Base-by-base conservation (phyloP, 2,329 filamentous ascomycete species). In the Phaeophleospora eucalypticola region DNA sequence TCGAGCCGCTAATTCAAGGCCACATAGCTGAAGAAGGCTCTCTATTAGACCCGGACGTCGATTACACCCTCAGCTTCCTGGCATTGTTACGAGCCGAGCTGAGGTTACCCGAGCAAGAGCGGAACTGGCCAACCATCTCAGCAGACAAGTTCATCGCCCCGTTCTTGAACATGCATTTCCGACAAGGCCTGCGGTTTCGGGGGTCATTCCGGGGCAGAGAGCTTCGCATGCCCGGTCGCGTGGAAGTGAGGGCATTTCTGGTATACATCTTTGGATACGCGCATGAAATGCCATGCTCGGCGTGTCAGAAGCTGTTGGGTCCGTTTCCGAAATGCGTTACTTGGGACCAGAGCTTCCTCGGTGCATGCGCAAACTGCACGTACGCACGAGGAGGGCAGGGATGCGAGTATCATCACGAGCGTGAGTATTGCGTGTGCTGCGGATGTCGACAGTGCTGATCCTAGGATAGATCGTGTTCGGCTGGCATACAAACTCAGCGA, bases 311-410 rank as follows among this genome's bases (percentile, higher is more conserved):
- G 4, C 3, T n/a, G 3, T 4, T 9, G 29, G 21, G 43, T 18
- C 34, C 43, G 4, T 45, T 45, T 15, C 4, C 21, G 15, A 18
- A 38, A 9, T 45, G 43, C 17, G 43, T 45, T 3, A 20, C 24
- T 14, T 15, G 15, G 15, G 8, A 7, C 4, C 14, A 20, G 7
- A 6, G n/a, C 15, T 39, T 39, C 34, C 9, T 15, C 12, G 43
- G 43, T 4, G 43, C 35, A 9, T 45, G 43, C 20, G 14, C 34
- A 6, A 45, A 45, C 19, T 45, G 43, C 21, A 15, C 16, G 3
- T 38, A 35, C 35, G n/a, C 9, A 10, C 15, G 35, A 6, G 3
- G 14, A 3, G 20, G 16, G 4, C 29, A 18, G 17, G 12, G 24
- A 17, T 45, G 43, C 19, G 34, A 38, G 7, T 33, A 27, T 16